phyloP scores from a whole-genome alignment of 306 rosid genomes.

The Prinsepia uniflora region DNA sequence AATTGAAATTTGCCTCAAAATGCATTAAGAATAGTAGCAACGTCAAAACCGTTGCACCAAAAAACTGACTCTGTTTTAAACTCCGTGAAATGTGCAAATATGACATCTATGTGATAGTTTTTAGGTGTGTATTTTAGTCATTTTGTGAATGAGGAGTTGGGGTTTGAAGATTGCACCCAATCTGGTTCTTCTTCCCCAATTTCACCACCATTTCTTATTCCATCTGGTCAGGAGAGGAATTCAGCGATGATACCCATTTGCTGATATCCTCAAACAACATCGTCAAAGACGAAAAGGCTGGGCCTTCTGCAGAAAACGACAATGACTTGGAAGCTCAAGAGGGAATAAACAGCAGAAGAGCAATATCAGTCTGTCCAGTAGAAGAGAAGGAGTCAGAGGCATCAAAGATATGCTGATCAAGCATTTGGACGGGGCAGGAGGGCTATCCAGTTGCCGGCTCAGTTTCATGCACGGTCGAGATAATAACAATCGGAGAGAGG shows the following conservation, averaged over 20 bases:
- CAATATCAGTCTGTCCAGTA: constrained; percentile 10
- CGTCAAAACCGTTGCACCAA: no score
- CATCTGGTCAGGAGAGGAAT: constrained; percentile 35
- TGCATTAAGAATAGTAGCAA: no score
- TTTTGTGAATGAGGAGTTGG: no score
- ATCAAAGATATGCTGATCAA: constrained; percentile 59
- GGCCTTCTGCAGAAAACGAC: constrained; percentile 22
- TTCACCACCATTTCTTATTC: no score
- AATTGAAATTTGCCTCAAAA: no score
- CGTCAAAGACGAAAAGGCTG: constrained; percentile 1
- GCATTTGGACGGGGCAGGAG: constrained; percentile 38
- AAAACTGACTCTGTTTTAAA: no score
- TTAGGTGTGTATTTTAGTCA: no score
- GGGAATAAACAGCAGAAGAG: constrained; percentile 2
- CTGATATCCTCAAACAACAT: constrained; percentile 33
- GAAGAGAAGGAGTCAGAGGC: constrained; percentile 28
- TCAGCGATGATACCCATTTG: constrained; percentile 53
- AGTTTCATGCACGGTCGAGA: constrained; percentile 51
- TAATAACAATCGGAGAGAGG: constrained; percentile 14
- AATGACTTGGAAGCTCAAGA: constrained; percentile 50
- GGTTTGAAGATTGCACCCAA: no score
- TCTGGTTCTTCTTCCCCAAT: no score
- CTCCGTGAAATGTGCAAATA: no score
- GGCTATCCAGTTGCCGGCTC: constrained; percentile 60
- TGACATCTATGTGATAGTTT: no score